Evolutionary conservation across 495 filamentous ascomycete species (phyloP).

Genomic region (Tuber calosporum): DNA sequence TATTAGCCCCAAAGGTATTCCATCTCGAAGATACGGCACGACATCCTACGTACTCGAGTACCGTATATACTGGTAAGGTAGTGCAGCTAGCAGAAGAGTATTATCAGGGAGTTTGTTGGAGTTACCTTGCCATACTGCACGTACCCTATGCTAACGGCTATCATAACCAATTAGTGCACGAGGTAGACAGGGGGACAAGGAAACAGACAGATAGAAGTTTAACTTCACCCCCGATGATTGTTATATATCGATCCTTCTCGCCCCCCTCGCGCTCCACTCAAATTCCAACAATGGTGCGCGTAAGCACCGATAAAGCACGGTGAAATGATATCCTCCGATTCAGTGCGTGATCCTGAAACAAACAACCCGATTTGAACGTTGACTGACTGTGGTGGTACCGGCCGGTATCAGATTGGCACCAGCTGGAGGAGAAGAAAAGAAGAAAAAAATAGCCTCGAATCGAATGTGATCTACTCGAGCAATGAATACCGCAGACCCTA

Average conservation of each 20-base stretch:
- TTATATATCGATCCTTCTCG: neutral
- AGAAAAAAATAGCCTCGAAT: neutral
- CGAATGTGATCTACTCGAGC: constrained; percentile 1
- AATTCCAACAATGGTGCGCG: neutral
- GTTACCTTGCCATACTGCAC: neutral
- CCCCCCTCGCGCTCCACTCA: neutral
- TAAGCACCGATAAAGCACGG: neutral
- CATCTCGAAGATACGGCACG: neutral
- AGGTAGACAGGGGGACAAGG: neutral
- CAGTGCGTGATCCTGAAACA: neutral
- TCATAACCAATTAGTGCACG: neutral
- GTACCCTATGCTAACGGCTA: neutral
- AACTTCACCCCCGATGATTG: neutral
- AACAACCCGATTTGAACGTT: neutral
- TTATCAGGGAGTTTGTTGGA: neutral
- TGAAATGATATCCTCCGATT: neutral
- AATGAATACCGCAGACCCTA: neutral
- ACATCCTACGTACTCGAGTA: neutral
- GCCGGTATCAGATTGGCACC: too few species aligned
- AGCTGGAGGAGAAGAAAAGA: neutral
- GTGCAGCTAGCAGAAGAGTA: neutral
- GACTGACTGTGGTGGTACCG: neutral
- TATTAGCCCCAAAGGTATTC: neutral
- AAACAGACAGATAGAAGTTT: neutral
- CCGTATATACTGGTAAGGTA: neutral